Percentiles rank a stretch among this genome's conserved stretches.
Conservation (phyloP, 1,284 basidiomycete species). For the Amylostereum areolatum region DNA sequence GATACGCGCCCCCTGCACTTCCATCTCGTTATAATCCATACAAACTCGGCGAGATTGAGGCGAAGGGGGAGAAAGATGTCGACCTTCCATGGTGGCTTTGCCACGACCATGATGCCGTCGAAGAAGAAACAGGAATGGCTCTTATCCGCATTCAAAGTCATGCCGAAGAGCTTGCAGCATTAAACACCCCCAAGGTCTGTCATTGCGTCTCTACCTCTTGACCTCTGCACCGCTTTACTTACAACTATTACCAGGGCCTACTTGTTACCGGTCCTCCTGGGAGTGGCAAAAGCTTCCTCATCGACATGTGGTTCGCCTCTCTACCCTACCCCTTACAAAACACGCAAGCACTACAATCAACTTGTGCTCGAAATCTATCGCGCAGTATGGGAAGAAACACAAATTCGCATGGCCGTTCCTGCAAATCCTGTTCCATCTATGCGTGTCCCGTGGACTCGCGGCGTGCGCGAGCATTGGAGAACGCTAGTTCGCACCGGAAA, state of each 20-base stretch:
- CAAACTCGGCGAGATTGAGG: too few species aligned
- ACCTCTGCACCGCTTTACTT: not conserved
- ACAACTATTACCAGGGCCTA: conserved; percentile 47
- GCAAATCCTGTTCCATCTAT: conserved; percentile 7
- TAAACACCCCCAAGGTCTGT: conserved; percentile 52
- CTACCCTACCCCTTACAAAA: conserved; percentile 56
- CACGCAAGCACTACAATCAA: conserved; percentile 62
- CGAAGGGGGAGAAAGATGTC: conserved; percentile 10
- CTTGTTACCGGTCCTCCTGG: conserved; percentile 75
- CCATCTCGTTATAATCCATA: conserved; percentile 16
- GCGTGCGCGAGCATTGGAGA: conserved; percentile 30
- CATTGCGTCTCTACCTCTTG: not conserved
- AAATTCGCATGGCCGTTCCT: conserved; percentile 32
- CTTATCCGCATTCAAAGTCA: conserved; percentile 50
- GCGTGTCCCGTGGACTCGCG: conserved; percentile 28
- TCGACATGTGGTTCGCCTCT: conserved; percentile 60
- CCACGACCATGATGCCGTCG: too few species aligned
- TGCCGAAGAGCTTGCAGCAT: conserved; percentile 51
- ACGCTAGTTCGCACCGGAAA: conserved; percentile 27
- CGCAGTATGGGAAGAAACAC: conserved; percentile 53
- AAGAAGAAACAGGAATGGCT: too few species aligned
- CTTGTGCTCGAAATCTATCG: conserved; percentile 67
- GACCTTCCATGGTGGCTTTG: too few species aligned
- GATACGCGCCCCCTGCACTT: conserved; percentile 43
- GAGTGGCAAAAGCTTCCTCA: conserved; percentile 68